A percentile compares a stretch with the other conserved stretches of the same genome.
These are phyloP conservation scores for Pulveroboletus sp. DNA, from an alignment of 768 basidiomycete genomes.

Conservation along the genomic window DNA sequence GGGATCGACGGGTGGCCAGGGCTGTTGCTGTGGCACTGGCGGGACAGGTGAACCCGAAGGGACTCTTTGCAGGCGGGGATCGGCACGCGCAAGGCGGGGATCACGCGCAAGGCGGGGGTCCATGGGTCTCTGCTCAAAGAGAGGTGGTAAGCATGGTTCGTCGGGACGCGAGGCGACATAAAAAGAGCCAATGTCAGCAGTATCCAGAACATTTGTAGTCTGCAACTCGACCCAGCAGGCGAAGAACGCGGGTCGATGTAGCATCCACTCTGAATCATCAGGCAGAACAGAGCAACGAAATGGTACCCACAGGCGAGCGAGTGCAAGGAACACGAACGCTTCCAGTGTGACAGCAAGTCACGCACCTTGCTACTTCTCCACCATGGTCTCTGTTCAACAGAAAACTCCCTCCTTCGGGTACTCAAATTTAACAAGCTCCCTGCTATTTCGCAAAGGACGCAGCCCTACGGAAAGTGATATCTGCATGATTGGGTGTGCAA, in stretches of 20 bases:
- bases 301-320: conserved; percentile 18
- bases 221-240: conserved; percentile 60
- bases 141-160: conserved; percentile 13
- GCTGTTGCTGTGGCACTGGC: conserved; percentile 20
- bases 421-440: conserved; percentile 8
- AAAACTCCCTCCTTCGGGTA: neutral
- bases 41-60: conserved; percentile 36
- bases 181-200: conserved; percentile 63
- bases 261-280: conserved; percentile 97
- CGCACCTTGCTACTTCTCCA: neutral
- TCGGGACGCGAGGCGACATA: conserved; percentile 5
- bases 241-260: conserved; percentile 55
- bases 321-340: neutral
- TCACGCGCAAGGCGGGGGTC: conserved; percentile 80
- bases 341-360: conserved; percentile 16
- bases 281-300: conserved; percentile 7
- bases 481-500: conserved; percentile 14
- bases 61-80: conserved; percentile 57
- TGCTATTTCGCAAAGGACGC: conserved; percentile 11
- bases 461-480: conserved; percentile 21
- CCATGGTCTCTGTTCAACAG: conserved; percentile 9
- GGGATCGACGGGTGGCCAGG: conserved; percentile 21
- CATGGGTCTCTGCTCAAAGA: conserved; percentile 38
- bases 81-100: conserved; percentile 68
- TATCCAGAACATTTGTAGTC: conserved; percentile 88